Percentiles rank a stretch among this genome's conserved stretches.
phyloP scores from a whole-genome alignment of 192 early-diverging fungal genomes.

The Entomortierella chlamydospora region DNA sequence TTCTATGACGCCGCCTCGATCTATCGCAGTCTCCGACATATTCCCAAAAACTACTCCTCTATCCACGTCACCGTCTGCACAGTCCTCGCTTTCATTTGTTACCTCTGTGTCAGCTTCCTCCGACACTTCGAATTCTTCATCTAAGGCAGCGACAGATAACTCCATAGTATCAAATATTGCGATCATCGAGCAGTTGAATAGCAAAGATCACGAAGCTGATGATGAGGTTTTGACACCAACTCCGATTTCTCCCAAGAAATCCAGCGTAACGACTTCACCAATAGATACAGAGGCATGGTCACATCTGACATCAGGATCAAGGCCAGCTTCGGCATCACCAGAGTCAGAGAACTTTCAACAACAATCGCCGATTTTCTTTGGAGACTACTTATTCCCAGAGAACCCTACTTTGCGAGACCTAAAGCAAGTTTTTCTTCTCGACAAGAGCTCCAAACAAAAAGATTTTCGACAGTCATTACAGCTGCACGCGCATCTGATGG shows the following conservation, averaged over 20 bases:
- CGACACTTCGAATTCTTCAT: slow-evolving; percentile 6
- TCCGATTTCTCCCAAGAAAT: too few species aligned
- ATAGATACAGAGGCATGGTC: neutral
- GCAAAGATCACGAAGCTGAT: neutral
- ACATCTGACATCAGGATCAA: neutral
- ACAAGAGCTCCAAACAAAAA: slow-evolving; percentile 54
- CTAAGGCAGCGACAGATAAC: neutral
- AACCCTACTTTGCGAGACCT: slow-evolving; percentile 39
- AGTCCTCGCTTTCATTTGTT: slow-evolving; percentile 24
- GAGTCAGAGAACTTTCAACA: neutral
- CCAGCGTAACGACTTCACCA: neutral
- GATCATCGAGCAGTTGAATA: neutral
- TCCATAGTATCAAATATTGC: neutral
- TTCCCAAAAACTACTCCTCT: neutral
- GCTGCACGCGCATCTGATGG: slow-evolving; percentile 52
- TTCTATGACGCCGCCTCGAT: slow-evolving; percentile 7
- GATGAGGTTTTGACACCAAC: too few species aligned
- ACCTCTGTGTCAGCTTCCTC: slow-evolving; percentile 19
- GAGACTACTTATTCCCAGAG: slow-evolving; percentile 48
- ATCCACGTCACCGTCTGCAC: slow-evolving; percentile 33
- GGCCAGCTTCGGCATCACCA: neutral
- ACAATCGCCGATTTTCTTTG: slow-evolving; percentile 29
- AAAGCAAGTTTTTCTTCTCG: slow-evolving; percentile 40
- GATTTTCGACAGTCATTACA: slow-evolving; percentile 51
- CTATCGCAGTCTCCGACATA: slow-evolving; percentile 1